Evolutionary conservation across 1,284 basidiomycete species (phyloP).

Genomic region (Thecaphora frezii): DNA sequence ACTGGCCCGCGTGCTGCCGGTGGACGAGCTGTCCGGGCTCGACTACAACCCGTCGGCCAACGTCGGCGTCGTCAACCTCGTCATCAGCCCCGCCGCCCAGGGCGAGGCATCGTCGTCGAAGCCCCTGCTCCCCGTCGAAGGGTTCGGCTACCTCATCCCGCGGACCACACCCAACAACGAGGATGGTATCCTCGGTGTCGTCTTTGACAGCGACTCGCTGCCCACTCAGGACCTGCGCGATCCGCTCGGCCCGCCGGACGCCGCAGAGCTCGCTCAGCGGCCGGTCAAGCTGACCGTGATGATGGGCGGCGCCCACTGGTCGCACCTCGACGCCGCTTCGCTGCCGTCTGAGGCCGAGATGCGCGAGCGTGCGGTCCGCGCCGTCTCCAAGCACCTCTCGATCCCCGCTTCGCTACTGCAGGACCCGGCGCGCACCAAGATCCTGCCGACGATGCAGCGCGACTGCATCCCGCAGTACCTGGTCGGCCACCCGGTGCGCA

Average conservation of each 20-base stretch:
- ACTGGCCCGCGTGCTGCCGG: constrained; percentile 25
- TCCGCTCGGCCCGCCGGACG: constrained; percentile 5
- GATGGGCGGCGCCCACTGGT: constrained; percentile 73
- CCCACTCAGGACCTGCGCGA: constrained; percentile 45
- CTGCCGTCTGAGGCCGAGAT: constrained; percentile 59
- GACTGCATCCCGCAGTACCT: constrained; percentile 81
- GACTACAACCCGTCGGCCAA: constrained; percentile 56
- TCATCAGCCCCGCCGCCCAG: constrained; percentile 60
- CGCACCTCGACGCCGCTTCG: constrained; percentile 62
- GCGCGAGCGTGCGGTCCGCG: constrained; percentile 28
- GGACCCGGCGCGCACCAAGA: constrained; percentile 32
- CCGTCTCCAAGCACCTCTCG: constrained; percentile 40
- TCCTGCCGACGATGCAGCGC: constrained; percentile 65
- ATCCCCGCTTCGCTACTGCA: constrained; percentile 22
- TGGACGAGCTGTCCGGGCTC: constrained; percentile 59
- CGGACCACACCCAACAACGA: constrained; percentile 67
- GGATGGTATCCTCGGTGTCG: constrained; percentile 62
- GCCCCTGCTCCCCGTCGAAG: constrained; percentile 69
- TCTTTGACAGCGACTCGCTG: constrained; percentile 67
- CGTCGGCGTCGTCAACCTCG: constrained; percentile 52
- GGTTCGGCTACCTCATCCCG: constrained; percentile 92
- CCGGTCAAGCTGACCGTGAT: constrained; percentile 80
- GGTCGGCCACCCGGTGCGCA: constrained; percentile 73
- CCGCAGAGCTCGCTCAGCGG: constrained; percentile 33
- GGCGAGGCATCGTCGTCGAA: constrained; percentile 74